phyloP scores from a whole-genome alignment of 495 filamentous ascomycete species.

The Annulohypoxylon bovei region DNA sequence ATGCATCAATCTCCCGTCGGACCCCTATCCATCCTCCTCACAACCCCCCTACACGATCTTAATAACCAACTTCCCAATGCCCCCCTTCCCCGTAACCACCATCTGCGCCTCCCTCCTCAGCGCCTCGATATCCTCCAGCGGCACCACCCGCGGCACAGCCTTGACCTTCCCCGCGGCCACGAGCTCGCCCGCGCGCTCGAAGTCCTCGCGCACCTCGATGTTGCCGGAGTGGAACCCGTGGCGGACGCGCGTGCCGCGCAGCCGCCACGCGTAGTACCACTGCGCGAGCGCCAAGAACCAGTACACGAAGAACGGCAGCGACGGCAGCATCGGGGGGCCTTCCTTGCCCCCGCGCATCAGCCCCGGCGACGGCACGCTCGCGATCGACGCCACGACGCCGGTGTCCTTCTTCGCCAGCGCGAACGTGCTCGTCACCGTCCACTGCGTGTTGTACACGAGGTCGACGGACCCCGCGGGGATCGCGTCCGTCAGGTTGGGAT shows the following conservation, averaged over 20 bases:
- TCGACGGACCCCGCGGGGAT: slow-evolving; percentile 60
- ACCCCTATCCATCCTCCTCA: background rate
- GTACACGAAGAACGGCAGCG: slow-evolving; percentile 47
- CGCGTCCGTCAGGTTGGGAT: slow-evolving; percentile 48
- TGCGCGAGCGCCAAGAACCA: slow-evolving; percentile 50
- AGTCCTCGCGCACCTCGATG: slow-evolving; percentile 47
- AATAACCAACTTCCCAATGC: slow-evolving; percentile 66
- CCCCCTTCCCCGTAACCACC: slow-evolving; percentile 62
- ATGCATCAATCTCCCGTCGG: no score
- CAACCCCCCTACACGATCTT: slow-evolving; percentile 43
- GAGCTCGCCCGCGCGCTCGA: slow-evolving; percentile 54
- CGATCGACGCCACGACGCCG: slow-evolving; percentile 54
- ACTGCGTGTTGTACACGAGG: slow-evolving; percentile 63
- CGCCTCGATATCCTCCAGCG: slow-evolving; percentile 57
- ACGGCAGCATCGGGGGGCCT: slow-evolving; percentile 40
- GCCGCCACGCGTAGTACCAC: slow-evolving; percentile 48
- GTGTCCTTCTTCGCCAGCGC: slow-evolving; percentile 51
- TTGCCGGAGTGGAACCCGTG: slow-evolving; percentile 53
- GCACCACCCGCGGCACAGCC: slow-evolving; percentile 53
- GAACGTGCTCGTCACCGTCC: slow-evolving; percentile 47
- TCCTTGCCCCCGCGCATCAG: slow-evolving; percentile 39
- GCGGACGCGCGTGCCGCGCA: slow-evolving; percentile 53
- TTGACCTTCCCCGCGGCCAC: slow-evolving; percentile 59
- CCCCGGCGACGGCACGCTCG: slow-evolving; percentile 50
- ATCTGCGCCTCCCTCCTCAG: slow-evolving; percentile 57